Evolutionary conservation across 768 basidiomycete genomes (phyloP).

Genomic region (Mycena sanguinolenta): DNA sequence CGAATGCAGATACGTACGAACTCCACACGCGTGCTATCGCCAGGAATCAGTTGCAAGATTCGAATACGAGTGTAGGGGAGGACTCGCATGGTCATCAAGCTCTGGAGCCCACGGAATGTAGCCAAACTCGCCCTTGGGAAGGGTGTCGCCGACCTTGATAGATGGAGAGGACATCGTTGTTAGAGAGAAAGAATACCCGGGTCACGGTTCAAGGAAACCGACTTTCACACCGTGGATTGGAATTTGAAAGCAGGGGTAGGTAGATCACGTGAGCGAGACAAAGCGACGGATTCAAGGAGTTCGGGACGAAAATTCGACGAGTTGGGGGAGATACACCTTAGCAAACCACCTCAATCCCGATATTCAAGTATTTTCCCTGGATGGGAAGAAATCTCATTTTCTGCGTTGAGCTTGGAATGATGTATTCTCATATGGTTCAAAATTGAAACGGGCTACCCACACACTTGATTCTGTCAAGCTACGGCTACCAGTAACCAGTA

Average conservation of each 20-base stretch:
- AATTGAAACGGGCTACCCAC: too few species aligned
- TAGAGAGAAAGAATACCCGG: background rate
- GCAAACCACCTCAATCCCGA: too few species aligned
- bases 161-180: constrained; percentile 47
- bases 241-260: too few species aligned
- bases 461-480: too few species aligned
- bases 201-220: background rate
- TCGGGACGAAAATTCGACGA: too few species aligned
- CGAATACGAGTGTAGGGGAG: background rate
- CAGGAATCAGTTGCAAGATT: constrained; percentile 24
- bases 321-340: too few species aligned
- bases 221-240: background rate
- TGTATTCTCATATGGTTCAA: too few species aligned
- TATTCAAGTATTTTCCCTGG: too few species aligned
- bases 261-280: background rate
- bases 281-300: too few species aligned
- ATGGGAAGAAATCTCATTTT: too few species aligned
- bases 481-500: too few species aligned
- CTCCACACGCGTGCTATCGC: constrained; percentile 70
- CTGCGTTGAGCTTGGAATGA: too few species aligned
- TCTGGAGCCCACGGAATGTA: constrained; percentile 74
- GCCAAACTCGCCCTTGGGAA: constrained; percentile 60
- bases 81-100: constrained; percentile 71
- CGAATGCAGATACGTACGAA: constrained; percentile 60
- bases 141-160: constrained; percentile 65